Percentiles rank a stretch among this genome's conserved stretches.
These are phyloP conservation scores for Citrus inodora DNA, from an alignment of 345 rosid species.

Conservation along the genomic window DNA sequence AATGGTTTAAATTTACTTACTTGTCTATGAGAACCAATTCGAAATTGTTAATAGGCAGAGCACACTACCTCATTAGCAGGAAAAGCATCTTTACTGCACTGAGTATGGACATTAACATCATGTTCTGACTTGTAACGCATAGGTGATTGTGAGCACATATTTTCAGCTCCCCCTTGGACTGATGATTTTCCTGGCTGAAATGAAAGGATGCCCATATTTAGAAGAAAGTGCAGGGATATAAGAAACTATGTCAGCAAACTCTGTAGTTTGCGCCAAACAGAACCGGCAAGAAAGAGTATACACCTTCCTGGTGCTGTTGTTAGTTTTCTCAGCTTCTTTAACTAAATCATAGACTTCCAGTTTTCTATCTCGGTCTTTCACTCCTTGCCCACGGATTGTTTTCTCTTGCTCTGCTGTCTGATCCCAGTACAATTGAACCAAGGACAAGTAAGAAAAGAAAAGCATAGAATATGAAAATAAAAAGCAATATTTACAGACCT, in stretches of 20 bases:
- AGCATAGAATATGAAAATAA: slow-evolving; percentile 9
- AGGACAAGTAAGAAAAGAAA: slow-evolving; percentile 3
- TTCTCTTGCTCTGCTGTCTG: slow-evolving; percentile 75
- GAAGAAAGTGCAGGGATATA: neutral
- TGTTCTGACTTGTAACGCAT: slow-evolving; percentile 24
- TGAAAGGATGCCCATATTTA: slow-evolving; percentile 10
- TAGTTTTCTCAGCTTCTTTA: slow-evolving; percentile 27
- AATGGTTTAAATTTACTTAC: neutral
- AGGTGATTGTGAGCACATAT: slow-evolving; percentile 25
- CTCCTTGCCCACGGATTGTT: slow-evolving; percentile 33
- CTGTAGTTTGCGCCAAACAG: neutral
- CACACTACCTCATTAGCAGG: slow-evolving; percentile 34
- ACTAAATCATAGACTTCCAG: slow-evolving; percentile 21
- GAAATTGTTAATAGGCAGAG: slow-evolving; percentile 5
- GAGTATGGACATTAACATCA: slow-evolving; percentile 15
- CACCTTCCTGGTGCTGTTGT: slow-evolving; percentile 37
- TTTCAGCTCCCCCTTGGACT: slow-evolving; percentile 22
- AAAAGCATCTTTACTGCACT: slow-evolving; percentile 22
- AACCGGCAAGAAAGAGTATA: slow-evolving; percentile 11
- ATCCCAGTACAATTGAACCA: slow-evolving; percentile 22
- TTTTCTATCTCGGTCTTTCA: slow-evolving; percentile 25
- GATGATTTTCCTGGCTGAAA: slow-evolving; percentile 46
- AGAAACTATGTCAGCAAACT: neutral
- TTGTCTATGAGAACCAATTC: slow-evolving; percentile 6
- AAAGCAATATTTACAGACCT: slow-evolving; percentile 44